Evolutionary conservation across 2,329 filamentous ascomycete genomes (phyloP).

Genomic region (Fusarium fujikuroi): DNA sequence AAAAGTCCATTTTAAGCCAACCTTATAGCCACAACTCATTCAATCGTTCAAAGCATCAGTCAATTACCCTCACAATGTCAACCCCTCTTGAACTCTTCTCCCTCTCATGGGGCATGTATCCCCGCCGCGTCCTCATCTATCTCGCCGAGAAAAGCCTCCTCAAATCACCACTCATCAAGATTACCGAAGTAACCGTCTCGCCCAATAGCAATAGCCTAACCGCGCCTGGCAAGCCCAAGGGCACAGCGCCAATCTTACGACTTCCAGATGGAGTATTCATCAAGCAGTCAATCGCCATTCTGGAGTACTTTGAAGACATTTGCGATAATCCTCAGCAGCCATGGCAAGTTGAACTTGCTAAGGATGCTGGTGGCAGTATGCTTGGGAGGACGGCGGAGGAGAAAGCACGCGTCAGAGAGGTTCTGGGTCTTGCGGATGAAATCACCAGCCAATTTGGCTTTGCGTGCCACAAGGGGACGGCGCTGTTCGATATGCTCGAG

Average conservation of each 20-base stretch:
- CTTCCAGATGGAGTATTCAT: slow-evolving; percentile 32
- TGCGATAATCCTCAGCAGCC: slow-evolving; percentile 11
- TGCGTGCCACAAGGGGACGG: slow-evolving; percentile 31
- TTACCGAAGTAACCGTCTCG: not conserved
- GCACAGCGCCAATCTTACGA: slow-evolving; percentile 15
- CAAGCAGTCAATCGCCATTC: slow-evolving; percentile 31
- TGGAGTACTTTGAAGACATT: slow-evolving; percentile 33
- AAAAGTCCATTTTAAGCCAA: accelerated
- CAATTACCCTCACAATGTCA: slow-evolving; percentile 1
- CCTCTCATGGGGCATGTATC: slow-evolving; percentile 25
- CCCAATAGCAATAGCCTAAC: not conserved
- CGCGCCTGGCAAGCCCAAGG: slow-evolving; percentile 24
- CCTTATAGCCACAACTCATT: accelerated
- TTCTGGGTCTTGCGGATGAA: slow-evolving; percentile 30
- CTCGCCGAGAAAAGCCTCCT: slow-evolving; percentile 21
- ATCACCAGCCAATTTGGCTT: slow-evolving; percentile 18
- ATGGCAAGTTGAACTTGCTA: slow-evolving; percentile 18
- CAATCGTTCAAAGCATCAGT: accelerated
- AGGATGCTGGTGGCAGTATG: not conserved
- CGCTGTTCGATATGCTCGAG: slow-evolving; percentile 3
- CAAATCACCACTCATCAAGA: slow-evolving; percentile 5
- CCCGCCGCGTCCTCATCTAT: slow-evolving; percentile 26
- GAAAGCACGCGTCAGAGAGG: slow-evolving; percentile 15
- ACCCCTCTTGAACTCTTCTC: slow-evolving; percentile 24
- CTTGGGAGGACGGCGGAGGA: slow-evolving; percentile 8